Evolutionary conservation across 306 rosid species (phyloP).

Genomic region (Pterocarpus macrocarpus): DNA sequence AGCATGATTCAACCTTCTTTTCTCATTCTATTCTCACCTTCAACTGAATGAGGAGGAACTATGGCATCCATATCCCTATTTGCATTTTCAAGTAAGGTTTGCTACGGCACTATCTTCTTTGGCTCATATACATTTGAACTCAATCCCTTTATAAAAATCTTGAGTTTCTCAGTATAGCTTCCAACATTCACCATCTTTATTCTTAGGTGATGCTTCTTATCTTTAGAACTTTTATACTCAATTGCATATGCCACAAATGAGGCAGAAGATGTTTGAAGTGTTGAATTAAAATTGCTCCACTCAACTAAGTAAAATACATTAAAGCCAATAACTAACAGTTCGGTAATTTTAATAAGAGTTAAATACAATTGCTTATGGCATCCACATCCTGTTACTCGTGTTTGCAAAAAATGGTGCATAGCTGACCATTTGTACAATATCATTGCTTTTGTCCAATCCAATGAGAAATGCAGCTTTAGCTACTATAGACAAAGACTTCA

Average conservation of each 20-base stretch:
- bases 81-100: constrained; percentile 43
- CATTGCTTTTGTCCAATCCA: constrained; percentile 81
- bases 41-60: constrained; percentile 61
- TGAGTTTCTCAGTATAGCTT: constrained; percentile 48
- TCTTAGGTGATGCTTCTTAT: constrained; percentile 56
- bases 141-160: constrained; percentile 53
- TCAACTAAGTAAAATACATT: constrained; percentile 60
- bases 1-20: no score
- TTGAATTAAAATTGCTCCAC: constrained; percentile 71
- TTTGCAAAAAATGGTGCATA: constrained; percentile 85
- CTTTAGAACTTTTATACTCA: constrained; percentile 47
- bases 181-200: constrained; percentile 88
- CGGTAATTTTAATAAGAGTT: constrained; percentile 66
- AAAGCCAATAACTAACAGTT: constrained; percentile 86
- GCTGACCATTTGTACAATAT: constrained; percentile 73
- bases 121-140: constrained; percentile 48
- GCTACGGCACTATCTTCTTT: constrained; percentile 58
- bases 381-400: constrained; percentile 69
- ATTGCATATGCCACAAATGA: constrained; percentile 69
- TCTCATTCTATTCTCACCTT: no score
- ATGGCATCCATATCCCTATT: constrained; percentile 48
- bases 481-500: constrained; percentile 76
- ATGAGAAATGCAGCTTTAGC: constrained; percentile 88
- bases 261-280: constrained; percentile 46
- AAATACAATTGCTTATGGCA: constrained; percentile 78